These are phyloP conservation scores for Myriosclerotinia duriaeana DNA, from an alignment of 2,329 filamentous ascomycete genomes.

Conservation along the genomic window DNA sequence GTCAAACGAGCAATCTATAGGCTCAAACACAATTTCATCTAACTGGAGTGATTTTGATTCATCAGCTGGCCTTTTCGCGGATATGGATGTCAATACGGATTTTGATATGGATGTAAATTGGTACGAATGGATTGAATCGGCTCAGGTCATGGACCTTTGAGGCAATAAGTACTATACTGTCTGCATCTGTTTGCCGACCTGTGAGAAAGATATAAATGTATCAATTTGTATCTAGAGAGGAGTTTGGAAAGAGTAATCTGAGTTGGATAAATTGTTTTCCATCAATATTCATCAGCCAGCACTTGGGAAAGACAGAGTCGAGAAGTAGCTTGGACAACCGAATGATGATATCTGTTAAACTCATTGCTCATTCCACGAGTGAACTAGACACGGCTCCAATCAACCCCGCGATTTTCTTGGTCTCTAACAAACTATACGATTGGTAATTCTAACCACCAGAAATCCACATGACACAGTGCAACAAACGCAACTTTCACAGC, in stretches of 20 bases:
- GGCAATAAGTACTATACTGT: background rate
- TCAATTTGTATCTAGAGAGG: too few species aligned
- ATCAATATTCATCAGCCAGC: too few species aligned
- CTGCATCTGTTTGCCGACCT: background rate
- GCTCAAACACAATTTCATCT: conserved; percentile 32
- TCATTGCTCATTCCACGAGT: too few species aligned
- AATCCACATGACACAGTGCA: too few species aligned
- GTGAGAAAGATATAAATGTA: background rate
- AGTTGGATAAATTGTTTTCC: too few species aligned
- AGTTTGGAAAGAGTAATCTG: too few species aligned
- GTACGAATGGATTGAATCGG: conserved; percentile 44
- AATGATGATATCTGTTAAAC: too few species aligned
- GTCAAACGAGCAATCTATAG: conserved; percentile 20
- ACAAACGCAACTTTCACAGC: too few species aligned
- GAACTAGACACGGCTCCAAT: too few species aligned
- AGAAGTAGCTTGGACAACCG: too few species aligned
- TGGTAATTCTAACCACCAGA: background rate
- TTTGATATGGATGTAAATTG: conserved; percentile 42
- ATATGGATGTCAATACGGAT: conserved; percentile 38
- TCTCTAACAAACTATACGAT: background rate
- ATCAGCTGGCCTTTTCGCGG: conserved; percentile 31
- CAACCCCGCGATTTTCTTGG: background rate
- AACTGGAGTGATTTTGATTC: conserved; percentile 36
- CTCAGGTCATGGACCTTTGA: conserved; percentile 32
- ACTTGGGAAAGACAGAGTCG: too few species aligned